Conservation (phyloP, 371 early-diverging fungal species). For the Phascolomyces articulosus region DNA sequence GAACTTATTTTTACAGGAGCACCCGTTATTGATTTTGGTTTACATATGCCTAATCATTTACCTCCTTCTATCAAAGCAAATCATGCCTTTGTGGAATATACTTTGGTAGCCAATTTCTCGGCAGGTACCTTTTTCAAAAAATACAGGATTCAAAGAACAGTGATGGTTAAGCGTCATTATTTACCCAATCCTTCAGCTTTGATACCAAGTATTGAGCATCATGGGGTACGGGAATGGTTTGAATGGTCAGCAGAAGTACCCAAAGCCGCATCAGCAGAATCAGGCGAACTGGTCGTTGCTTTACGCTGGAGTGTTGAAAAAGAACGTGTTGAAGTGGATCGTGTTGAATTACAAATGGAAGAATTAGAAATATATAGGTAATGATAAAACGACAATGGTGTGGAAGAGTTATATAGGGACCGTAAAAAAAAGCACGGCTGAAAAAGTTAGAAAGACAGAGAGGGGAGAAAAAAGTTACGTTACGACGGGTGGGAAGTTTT, state of each 20-base stretch:
- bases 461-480: neutral
- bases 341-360: conserved; percentile 37
- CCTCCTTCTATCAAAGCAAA: conserved; percentile 37
- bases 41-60: conserved; percentile 46
- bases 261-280: conserved; percentile 44
- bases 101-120: conserved; percentile 45
- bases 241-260: conserved; percentile 51
- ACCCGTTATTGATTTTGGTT: conserved; percentile 42
- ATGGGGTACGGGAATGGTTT: conserved; percentile 49
- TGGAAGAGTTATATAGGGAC: too few relatives aligned
- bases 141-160: conserved; percentile 40
- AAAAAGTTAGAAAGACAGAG: neutral
- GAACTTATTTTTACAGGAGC: conserved; percentile 51
- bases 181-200: conserved; percentile 45
- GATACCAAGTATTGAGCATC: conserved; percentile 42
- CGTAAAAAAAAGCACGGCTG: neutral
- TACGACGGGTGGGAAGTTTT: too few relatives aligned
- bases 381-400: too few relatives aligned
- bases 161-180: conserved; percentile 43
- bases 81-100: conserved; percentile 48
- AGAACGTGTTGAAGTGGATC: conserved; percentile 42
- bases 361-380: conserved; percentile 49
- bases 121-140: conserved; percentile 54
- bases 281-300: conserved; percentile 45
- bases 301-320: conserved; percentile 52